Base-by-base conservation (phyloP, 257 asterid genomes). In the Scutellaria galericulata region DNA sequence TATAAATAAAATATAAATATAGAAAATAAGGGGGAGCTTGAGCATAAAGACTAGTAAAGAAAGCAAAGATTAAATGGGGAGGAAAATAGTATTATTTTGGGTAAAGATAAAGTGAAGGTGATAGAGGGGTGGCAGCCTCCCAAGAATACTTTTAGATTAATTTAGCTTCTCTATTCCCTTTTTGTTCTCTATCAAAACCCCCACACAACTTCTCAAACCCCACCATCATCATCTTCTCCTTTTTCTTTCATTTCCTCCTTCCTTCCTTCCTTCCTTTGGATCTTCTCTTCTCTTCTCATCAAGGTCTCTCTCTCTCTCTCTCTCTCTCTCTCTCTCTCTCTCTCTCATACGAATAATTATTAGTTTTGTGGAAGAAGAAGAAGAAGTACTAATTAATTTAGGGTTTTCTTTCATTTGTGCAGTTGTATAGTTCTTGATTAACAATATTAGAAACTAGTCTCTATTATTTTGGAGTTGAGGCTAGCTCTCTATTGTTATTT, bases 111-210 rank as follows among this genome's bases (percentile, higher is more conserved):
- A 83, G 86, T 70, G 79, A 73, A 41, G 69, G 66, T 59, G 76
- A 76, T 44, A 51, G 63, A 70, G 79, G 80, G 85, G 79, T 77
- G 83, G 82, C 78, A 51, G 70, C 79, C 60, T 52, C 77, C 74
- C 72, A 64, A 79, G 74, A 64, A 73, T 72, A 67, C 82, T 75
- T 77, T 71, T 70, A 9, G 5, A 73, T 72, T 75, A 74, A 53
- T 73, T 78, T 63, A 64, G 13, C 6, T 15, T 13, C 55, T 6
- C 75, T 9, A 11, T 15, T 64, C 78, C 78, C 87, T 90, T 86
- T 85, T 86, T 90, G 89, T 88, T 77, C 83, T 82, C 86, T 80
- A 83, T 84, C 81, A 83, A 82, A 79, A 18, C 80, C 75, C 83
- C 86, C 57, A 2, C 50, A 4, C 67, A 47, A 6, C 9, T 67